Percentiles rank a stretch among this genome's conserved stretches.
Conservation (phyloP, 2,329 filamentous ascomycete species). For the Pseudogymnoascus sp. region DNA sequence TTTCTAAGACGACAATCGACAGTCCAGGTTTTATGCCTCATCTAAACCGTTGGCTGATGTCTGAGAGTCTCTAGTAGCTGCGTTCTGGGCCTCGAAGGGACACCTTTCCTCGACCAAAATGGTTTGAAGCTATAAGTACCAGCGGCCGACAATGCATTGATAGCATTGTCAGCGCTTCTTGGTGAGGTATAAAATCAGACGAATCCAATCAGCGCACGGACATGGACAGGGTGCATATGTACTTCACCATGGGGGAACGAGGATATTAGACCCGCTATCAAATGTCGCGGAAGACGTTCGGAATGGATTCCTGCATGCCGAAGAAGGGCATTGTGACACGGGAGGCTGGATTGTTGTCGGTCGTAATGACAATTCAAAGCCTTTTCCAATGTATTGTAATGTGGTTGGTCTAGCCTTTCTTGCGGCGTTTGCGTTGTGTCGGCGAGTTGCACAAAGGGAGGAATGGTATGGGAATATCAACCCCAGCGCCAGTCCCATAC, state of each 20-base stretch:
- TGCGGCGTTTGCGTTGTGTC: constrained; percentile 3
- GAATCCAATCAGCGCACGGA: constrained; percentile 5
- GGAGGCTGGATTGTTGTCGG: constrained; percentile 1
- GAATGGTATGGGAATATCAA: neutral
- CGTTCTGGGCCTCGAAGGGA: neutral
- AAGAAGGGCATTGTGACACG: constrained; percentile 6
- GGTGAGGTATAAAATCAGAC: constrained; percentile 7
- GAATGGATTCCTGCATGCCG: constrained; percentile 5
- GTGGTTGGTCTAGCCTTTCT: constrained; percentile 2
- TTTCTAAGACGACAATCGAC: neutral
- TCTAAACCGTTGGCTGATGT: neutral
- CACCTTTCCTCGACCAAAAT: neutral
- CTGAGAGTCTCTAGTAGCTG: neutral
- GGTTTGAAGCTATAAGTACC: constrained; percentile 5
- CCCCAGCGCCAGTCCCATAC: neutral
- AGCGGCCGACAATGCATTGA: neutral
- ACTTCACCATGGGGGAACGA: neutral
- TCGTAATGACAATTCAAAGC: neutral
- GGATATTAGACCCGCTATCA: neutral
- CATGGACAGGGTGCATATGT: neutral
- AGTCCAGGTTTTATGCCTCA: neutral
- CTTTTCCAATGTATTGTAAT: neutral
- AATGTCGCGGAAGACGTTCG: neutral
- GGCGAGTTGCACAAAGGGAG: neutral
- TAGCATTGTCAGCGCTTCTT: constrained; percentile 1